These are phyloP conservation scores for Cladosporium sp. DNA, from an alignment of 2,329 filamentous ascomycete species.

Conservation along the genomic window DNA sequence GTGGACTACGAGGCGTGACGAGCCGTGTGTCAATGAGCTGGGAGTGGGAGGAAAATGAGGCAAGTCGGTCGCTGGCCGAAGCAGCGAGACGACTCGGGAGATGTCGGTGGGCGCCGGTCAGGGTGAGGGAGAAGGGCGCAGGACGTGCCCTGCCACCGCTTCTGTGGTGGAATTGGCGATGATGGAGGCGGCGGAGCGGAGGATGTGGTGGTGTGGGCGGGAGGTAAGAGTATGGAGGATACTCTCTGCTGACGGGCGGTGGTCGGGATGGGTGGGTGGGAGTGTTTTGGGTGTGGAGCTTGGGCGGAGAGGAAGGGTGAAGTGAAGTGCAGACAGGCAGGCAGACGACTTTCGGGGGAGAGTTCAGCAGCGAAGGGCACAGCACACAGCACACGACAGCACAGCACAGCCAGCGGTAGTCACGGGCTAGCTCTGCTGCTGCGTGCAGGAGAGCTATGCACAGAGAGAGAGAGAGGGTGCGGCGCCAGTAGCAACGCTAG, in stretches of 20 bases:
- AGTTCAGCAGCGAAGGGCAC: no score
- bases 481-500: no score
- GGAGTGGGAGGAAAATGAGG: not conserved
- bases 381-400: no score
- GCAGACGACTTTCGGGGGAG: no score
- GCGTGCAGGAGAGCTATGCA: no score
- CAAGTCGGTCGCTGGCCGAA: not conserved
- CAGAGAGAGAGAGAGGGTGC: no score
- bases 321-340: not conserved
- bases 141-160: conserved; percentile 12
- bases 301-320: not conserved
- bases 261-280: not conserved
- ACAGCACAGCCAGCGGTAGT: no score
- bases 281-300: not conserved
- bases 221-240: no score
- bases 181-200: not conserved
- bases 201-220: not conserved
- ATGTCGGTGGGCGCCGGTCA: not conserved
- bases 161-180: conserved; percentile 5
- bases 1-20: conserved; percentile 15
- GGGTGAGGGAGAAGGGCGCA: conserved; percentile 10
- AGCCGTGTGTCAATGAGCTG: not conserved
- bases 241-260: not conserved
- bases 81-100: not conserved
- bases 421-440: no score